phyloP scores from a whole-genome alignment of 352 stramenopile species.

The Paralagenidium karlingii region DNA sequence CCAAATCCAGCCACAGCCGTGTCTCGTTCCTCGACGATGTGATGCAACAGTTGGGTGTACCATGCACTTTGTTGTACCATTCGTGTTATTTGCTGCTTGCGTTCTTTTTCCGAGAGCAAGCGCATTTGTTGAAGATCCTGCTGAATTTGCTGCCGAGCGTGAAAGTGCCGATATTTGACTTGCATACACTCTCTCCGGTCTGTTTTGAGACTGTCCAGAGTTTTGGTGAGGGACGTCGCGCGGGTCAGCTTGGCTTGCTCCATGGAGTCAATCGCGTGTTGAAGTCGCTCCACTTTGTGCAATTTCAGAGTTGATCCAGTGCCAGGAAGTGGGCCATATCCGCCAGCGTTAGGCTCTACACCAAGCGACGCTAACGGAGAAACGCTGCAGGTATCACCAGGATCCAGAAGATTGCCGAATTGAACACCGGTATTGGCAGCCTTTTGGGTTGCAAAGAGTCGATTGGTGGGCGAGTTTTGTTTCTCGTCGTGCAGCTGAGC shows the following conservation, averaged over 20 bases:
- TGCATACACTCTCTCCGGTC: conserved; percentile 38
- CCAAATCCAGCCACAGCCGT: neutral
- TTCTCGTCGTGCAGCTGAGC: conserved; percentile 28
- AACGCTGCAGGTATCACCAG: conserved; percentile 1
- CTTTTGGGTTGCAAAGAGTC: too few species aligned
- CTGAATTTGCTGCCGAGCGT: conserved; percentile 15
- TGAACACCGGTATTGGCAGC: conserved; percentile 9
- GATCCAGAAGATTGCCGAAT: conserved; percentile 12
- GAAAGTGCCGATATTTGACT: conserved; percentile 32
- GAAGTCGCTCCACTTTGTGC: conserved; percentile 44
- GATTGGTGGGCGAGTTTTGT: too few species aligned
- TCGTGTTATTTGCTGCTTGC: conserved; percentile 11
- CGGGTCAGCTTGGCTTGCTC: conserved; percentile 27
- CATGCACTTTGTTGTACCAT: conserved; percentile 20
- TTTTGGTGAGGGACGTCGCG: conserved; percentile 17
- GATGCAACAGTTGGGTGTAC: conserved; percentile 37
- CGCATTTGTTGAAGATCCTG: conserved; percentile 40
- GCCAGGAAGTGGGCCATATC: neutral
- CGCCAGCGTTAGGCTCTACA: neutral
- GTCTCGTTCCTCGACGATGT: conserved; percentile 24
- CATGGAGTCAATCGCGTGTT: conserved; percentile 27
- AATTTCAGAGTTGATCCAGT: conserved; percentile 2
- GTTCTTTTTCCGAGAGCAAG: conserved; percentile 22
- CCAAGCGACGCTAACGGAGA: conserved; percentile 1
- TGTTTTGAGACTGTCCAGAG: conserved; percentile 26